These are phyloP conservation scores for Dimargaris cristalligena DNA, from an alignment of 192 early-diverging fungal genomes.

Conservation along the genomic window DNA sequence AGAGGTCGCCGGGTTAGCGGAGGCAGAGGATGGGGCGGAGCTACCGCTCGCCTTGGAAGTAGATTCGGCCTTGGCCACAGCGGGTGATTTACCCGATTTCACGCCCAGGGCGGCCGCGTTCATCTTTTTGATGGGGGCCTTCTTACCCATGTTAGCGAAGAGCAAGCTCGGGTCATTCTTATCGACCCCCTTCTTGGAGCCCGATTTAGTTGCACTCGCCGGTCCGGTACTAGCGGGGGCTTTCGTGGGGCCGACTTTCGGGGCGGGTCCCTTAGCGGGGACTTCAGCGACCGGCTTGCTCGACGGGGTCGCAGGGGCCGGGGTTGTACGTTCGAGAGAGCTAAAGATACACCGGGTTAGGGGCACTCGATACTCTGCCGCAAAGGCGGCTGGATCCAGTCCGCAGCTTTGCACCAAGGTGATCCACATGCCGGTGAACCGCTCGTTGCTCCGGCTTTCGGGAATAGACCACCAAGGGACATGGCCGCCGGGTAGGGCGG, in stretches of 20 bases:
- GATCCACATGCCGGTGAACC: background rate
- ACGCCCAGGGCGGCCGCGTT: background rate
- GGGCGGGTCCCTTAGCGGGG: background rate
- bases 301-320: background rate
- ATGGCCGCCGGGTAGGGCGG: background rate
- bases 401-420: background rate
- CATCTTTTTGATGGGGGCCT: conserved; percentile 2
- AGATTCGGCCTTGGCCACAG: background rate
- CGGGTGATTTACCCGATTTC: background rate
- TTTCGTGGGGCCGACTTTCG: background rate
- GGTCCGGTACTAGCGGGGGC: background rate
- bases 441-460: background rate
- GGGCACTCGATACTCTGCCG: background rate
- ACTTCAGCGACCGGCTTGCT: background rate
- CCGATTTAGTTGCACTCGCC: background rate
- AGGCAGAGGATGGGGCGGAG: background rate
- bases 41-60: too few species aligned
- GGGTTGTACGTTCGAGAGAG: background rate
- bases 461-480: conserved; percentile 6
- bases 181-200: background rate
- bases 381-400: background rate
- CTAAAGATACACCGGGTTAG: background rate
- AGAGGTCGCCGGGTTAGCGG: background rate
- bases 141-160: background rate
- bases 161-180: conserved; percentile 1